Percentiles rank a stretch among this genome's conserved stretches.
These are phyloP conservation scores for Plicaturopsis crispa DNA, from an alignment of 768 basidiomycete genomes.

Conservation along the genomic window DNA sequence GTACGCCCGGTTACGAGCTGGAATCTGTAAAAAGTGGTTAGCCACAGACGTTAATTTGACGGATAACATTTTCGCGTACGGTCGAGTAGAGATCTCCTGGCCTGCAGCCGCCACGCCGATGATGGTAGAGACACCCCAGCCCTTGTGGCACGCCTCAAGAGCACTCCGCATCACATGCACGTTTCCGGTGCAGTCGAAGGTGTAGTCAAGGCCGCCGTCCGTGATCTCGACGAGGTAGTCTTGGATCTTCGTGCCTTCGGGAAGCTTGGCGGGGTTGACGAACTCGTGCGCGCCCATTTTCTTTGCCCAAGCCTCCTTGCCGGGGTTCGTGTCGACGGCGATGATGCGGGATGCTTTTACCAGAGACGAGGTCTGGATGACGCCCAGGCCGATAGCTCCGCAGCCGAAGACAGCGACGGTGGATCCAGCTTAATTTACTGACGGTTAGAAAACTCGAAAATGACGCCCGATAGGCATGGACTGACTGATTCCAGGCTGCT, in stretches of 20 bases:
- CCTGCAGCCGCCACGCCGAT: slow-evolving; percentile 98
- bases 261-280: slow-evolving; percentile 69
- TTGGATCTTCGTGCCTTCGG: slow-evolving; percentile 79
- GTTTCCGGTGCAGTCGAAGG: slow-evolving; percentile 96
- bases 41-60: slow-evolving; percentile 1
- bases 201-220: slow-evolving; percentile 95
- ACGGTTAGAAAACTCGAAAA: slow-evolving; percentile 2
- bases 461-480: slow-evolving; percentile 7
- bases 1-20: slow-evolving; percentile 80
- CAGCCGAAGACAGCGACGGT: slow-evolving; percentile 94
- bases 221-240: slow-evolving; percentile 88
- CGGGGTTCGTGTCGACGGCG: slow-evolving; percentile 84
- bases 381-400: slow-evolving; percentile 93
- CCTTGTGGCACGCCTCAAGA: slow-evolving; percentile 98
- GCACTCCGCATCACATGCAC: slow-evolving; percentile 90
- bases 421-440: slow-evolving; percentile 52
- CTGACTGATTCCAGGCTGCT: slow-evolving; percentile 81
- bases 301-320: slow-evolving; percentile 81
- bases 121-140: slow-evolving; percentile 94
- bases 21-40: slow-evolving; percentile 37
- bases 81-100: slow-evolving; percentile 87
- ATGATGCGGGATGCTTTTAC: slow-evolving; percentile 87
- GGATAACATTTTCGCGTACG: slow-evolving; percentile 36
- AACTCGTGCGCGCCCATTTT: slow-evolving; percentile 97
- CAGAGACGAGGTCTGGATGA: slow-evolving; percentile 69